Base-by-base conservation (phyloP, 805 yeast species). In the Pichia occidentalis region DNA sequence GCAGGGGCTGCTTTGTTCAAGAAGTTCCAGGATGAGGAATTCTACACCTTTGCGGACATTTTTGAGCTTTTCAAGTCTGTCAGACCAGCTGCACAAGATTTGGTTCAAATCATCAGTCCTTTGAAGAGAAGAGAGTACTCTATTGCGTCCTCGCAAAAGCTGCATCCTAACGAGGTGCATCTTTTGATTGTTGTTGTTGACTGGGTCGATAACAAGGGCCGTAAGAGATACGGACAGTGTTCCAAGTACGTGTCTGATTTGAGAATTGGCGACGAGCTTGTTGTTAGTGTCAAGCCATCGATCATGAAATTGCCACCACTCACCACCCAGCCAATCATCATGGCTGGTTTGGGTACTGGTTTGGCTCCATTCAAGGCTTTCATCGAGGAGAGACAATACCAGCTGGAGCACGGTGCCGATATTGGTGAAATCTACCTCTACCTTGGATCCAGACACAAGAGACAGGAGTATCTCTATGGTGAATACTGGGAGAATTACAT, bases 341-440 rank as follows among this genome's bases (percentile, higher is more conserved):
- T 90, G 97, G 81, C 95, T 51, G 97, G 97, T 52, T 71, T 90
- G 50, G 97, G 97, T 65, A 90, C 97, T 37, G 97, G 97, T 49
- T 74, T 90, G 53, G 97, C 97, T 21, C 97, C 97, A 36, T 90
- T 90, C 80, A 90, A 90, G 71, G 97, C 97, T 0, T 87, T 90
- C 56, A 75, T 90, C 40, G 97, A 90, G 63, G 97, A 90, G 65
- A 87, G 87, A 70, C 75, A 81, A 56, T 87, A 90, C 86, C 97
- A 90, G 68, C 70, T 80, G 56, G 74, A 80, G 51, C 95, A 87
- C 59, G 97, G 97, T 35, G 60, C 72, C 59, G 84, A 81, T 50
- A 85, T 90, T 59, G 97, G 97, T 36, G 90, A 83, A 39, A 76
- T 88, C 40, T 88, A 74, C 68, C 67, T 90, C 53, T 90, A 75